Evolutionary conservation across 306 rosid species (phyloP).

Genomic region (Glycyrrhiza uralensis): DNA sequence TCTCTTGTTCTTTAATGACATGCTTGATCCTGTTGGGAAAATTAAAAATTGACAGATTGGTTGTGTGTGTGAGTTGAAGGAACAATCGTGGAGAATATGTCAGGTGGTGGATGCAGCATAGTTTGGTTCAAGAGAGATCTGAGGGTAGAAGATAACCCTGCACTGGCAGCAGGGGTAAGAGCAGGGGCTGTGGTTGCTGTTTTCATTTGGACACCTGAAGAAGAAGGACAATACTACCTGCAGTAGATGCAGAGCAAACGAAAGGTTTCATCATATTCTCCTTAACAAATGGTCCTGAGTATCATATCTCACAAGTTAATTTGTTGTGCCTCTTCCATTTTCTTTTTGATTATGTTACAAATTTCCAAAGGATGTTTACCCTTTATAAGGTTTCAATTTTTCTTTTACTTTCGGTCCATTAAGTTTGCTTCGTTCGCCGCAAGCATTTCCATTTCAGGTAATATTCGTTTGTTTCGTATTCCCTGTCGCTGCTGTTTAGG

Average conservation of each 20-base stretch:
- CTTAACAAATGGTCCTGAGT: conserved; percentile 43
- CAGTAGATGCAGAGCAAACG: conserved; percentile 26
- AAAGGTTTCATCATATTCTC: conserved; percentile 39
- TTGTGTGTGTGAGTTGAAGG: neutral
- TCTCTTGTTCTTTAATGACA: too few relatives aligned
- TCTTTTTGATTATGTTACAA: neutral
- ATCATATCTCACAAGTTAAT: conserved; percentile 37
- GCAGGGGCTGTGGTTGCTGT: conserved; percentile 82
- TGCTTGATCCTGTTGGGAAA: too few relatives aligned
- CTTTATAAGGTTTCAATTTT: neutral
- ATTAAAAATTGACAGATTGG: conserved; percentile 15
- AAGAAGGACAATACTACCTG: conserved; percentile 66
- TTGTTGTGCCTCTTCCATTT: neutral
- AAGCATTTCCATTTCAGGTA: too few relatives aligned
- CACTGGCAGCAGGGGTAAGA: conserved; percentile 87
- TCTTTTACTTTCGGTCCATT: neutral
- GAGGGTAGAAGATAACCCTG: conserved; percentile 94
- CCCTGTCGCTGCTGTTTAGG: too few relatives aligned
- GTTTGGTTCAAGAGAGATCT: conserved; percentile 99
- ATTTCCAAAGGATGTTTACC: neutral
- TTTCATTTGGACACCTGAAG: conserved; percentile 98
- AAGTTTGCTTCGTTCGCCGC: too few relatives aligned
- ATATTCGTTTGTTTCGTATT: too few relatives aligned
- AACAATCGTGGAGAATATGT: conserved; percentile 65
- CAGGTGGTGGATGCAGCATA: conserved; percentile 93